Evolutionary conservation across 2,329 filamentous ascomycete genomes (phyloP).

Genomic region (Alternaria dauci): DNA sequence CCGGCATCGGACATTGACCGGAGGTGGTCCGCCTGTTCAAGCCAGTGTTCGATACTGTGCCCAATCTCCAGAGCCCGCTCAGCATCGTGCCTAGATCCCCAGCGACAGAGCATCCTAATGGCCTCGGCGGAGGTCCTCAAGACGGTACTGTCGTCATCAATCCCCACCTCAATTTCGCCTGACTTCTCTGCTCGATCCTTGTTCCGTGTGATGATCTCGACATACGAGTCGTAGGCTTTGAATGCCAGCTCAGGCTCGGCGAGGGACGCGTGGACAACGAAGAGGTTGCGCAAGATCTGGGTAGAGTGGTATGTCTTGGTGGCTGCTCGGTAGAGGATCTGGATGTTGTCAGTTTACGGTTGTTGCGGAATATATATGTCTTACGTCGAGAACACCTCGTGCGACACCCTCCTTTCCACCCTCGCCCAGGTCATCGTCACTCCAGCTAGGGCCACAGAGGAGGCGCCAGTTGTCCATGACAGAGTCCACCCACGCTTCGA

Average conservation of each 20-base stretch:
- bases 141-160: constrained; percentile 81
- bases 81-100: constrained; percentile 76
- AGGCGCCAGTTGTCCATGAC: constrained; percentile 87
- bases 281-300: constrained; percentile 82
- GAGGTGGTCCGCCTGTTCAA: constrained; percentile 63
- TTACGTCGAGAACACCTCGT: constrained; percentile 75
- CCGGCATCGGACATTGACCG: constrained; percentile 36
- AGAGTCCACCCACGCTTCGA: constrained; percentile 82
- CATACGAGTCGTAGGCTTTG: constrained; percentile 89
- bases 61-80: constrained; percentile 80
- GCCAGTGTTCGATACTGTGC: constrained; percentile 75
- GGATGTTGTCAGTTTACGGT: background rate
- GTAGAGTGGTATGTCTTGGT: constrained; percentile 97
- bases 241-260: constrained; percentile 93
- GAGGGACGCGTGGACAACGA: constrained; percentile 84
- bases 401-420: constrained; percentile 80
- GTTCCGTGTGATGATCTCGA: constrained; percentile 84
- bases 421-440: constrained; percentile 79
- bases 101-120: constrained; percentile 81
- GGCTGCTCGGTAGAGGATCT: constrained; percentile 87
- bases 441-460: constrained; percentile 81
- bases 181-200: constrained; percentile 83
- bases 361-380: constrained; percentile 7
- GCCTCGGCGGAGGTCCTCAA: constrained; percentile 82
- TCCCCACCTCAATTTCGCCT: constrained; percentile 70